phyloP scores from a whole-genome alignment of 2,329 filamentous ascomycete genomes.

The Alternaria triticina region DNA sequence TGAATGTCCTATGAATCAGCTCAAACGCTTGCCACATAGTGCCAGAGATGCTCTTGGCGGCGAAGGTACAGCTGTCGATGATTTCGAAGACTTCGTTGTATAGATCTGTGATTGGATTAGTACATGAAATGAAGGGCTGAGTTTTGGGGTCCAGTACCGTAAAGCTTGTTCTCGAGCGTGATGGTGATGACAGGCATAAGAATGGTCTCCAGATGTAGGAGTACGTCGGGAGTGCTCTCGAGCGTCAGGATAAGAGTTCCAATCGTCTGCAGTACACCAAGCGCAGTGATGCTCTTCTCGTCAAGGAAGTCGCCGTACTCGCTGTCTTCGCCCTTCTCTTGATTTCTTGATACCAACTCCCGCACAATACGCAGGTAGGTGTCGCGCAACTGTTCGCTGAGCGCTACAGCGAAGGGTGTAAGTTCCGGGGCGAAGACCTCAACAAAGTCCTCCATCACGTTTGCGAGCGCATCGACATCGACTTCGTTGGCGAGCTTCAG shows the following conservation, averaged over 20 bases:
- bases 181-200: constrained; percentile 97
- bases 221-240: constrained; percentile 94
- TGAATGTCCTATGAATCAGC: constrained; percentile 95
- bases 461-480: constrained; percentile 94
- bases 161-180: constrained; percentile 96
- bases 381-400: constrained; percentile 94
- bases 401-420: constrained; percentile 93
- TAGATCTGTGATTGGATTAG: constrained; percentile 64
- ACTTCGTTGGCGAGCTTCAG: constrained; percentile 97
- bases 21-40: constrained; percentile 99
- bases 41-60: constrained; percentile 90
- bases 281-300: constrained; percentile 97
- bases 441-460: constrained; percentile 99
- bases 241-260: constrained; percentile 95
- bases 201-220: constrained; percentile 92
- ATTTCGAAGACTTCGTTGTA: constrained; percentile 99
- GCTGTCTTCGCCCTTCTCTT: constrained; percentile 75
- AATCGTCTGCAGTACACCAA: constrained; percentile 96
- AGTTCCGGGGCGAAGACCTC: constrained; percentile 98
- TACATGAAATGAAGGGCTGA: background rate
- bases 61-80: constrained; percentile 98
- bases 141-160: constrained; percentile 61
- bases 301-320: constrained; percentile 90
- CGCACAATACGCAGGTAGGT: constrained; percentile 94
- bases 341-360: constrained; percentile 87